Percentiles rank a stretch among this genome's conserved stretches.
Conservation (phyloP, 495 filamentous ascomycete genomes). For the Tuber melanosporum region DNA sequence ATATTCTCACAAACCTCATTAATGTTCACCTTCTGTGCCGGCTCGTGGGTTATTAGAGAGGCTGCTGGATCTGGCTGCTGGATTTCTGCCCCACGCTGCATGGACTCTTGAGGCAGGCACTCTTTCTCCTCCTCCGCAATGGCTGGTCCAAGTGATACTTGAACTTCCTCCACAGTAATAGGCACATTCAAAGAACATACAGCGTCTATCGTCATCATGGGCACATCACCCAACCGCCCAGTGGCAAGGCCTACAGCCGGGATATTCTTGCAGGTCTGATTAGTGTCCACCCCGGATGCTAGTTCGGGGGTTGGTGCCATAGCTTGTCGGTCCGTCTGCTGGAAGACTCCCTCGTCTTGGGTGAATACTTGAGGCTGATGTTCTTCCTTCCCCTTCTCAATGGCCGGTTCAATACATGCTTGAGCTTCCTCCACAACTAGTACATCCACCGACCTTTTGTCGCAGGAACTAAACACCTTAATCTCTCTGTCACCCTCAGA, state of each 20-base stretch:
- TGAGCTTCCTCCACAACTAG: background rate
- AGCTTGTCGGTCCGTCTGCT: background rate
- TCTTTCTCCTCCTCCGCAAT: background rate
- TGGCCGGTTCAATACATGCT: background rate
- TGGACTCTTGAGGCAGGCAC: too few species aligned
- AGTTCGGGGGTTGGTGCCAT: background rate
- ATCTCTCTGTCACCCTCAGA: background rate
- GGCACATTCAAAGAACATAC: background rate
- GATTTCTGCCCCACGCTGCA: too few species aligned
- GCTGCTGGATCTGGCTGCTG: too few species aligned
- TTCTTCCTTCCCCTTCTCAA: background rate
- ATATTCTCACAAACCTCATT: background rate
- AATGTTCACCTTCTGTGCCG: too few species aligned
- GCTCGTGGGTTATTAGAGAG: background rate
- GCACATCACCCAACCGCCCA: too few species aligned
- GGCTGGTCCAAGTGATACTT: background rate
- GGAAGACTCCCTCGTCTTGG: background rate
- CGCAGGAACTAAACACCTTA: background rate
- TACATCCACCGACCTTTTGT: background rate
- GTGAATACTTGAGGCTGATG: background rate
- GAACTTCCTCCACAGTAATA: background rate
- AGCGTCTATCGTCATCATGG: too few species aligned
- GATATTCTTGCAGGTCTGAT: too few species aligned
- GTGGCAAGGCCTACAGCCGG: too few species aligned
- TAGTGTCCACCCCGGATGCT: too few species aligned